These are phyloP conservation scores for Xerocomellus amylosporus DNA, from an alignment of 768 basidiomycete species.

Conservation along the genomic window DNA sequence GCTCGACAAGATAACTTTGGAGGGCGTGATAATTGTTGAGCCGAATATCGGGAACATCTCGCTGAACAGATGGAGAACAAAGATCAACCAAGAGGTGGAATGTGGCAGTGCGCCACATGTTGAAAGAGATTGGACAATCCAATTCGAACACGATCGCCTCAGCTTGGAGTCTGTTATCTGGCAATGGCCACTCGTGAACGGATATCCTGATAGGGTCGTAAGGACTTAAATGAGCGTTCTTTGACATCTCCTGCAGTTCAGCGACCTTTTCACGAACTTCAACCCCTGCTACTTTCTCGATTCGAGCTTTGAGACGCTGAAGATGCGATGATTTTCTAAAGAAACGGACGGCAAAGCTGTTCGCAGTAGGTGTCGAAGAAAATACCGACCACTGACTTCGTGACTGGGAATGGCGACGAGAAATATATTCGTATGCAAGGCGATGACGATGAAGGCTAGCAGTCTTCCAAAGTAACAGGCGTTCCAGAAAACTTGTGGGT, in stretches of 20 bases:
- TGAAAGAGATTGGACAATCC: too few relatives aligned
- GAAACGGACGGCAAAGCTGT: slow-evolving; percentile 35
- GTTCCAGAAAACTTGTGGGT: slow-evolving; percentile 21
- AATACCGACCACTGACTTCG: slow-evolving; percentile 33
- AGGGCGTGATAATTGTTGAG: slow-evolving; percentile 13
- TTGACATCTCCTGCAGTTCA: slow-evolving; percentile 26
- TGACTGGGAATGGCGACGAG: slow-evolving; percentile 22
- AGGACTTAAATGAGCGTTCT: too few relatives aligned
- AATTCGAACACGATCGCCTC: slow-evolving; percentile 25
- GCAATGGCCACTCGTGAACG: slow-evolving; percentile 48
- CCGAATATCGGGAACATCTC: slow-evolving; percentile 3
- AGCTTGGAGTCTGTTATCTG: slow-evolving; percentile 1
- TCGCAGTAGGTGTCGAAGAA: slow-evolving; percentile 6
- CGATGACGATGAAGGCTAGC: slow-evolving; percentile 31
- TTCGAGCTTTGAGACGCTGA: slow-evolving; percentile 25
- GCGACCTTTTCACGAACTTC: slow-evolving; percentile 22
- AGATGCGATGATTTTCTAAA: slow-evolving; percentile 27
- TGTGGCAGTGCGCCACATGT: too few relatives aligned
- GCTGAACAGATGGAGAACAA: slow-evolving; percentile 16
- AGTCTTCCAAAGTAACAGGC: slow-evolving; percentile 3
- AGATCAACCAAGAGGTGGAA: slow-evolving; percentile 37
- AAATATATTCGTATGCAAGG: slow-evolving; percentile 31
- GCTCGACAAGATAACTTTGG: slow-evolving; percentile 5
- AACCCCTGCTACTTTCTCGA: slow-evolving; percentile 27
- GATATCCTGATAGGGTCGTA: slow-evolving; percentile 20